A percentile compares a stretch with the other conserved stretches of the same genome.
phyloP scores from a whole-genome alignment of 805 yeast species.

The Komagataella phaffii region DNA sequence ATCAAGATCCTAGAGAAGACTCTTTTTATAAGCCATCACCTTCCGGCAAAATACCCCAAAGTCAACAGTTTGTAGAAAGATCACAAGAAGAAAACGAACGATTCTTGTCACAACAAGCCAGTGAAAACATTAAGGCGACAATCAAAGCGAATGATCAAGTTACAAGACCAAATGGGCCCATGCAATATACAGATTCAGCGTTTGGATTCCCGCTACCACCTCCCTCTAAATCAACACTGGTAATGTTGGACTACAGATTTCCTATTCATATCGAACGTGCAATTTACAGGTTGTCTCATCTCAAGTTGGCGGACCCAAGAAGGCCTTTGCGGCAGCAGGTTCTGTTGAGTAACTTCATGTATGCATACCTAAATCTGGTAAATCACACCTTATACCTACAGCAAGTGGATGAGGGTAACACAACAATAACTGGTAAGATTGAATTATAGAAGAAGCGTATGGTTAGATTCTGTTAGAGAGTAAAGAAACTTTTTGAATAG shows the following conservation, averaged over 20 bases:
- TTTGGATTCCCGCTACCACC: slow-evolving; percentile 84
- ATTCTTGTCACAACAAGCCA: background rate
- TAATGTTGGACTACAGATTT: slow-evolving; percentile 75
- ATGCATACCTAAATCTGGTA: slow-evolving; percentile 86
- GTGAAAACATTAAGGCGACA: slow-evolving; percentile 10
- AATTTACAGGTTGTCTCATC: slow-evolving; percentile 80
- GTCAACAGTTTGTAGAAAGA: background rate
- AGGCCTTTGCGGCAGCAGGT: slow-evolving; percentile 90
- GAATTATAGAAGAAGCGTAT: slow-evolving; percentile 6
- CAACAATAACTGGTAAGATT: background rate
- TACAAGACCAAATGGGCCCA: slow-evolving; percentile 39
- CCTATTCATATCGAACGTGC: slow-evolving; percentile 96
- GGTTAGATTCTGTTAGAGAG: slow-evolving; percentile 12
- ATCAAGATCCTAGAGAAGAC: background rate
- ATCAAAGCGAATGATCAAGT: slow-evolving; percentile 18
- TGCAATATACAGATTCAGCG: slow-evolving; percentile 62
- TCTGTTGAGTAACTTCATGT: slow-evolving; percentile 89
- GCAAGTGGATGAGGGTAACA: slow-evolving; percentile 24
- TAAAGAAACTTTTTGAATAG: slow-evolving; percentile 20
- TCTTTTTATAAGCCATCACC: background rate
- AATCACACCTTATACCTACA: slow-evolving; percentile 80
- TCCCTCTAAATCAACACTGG: slow-evolving; percentile 58
- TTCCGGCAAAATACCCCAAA: slow-evolving; percentile 5
- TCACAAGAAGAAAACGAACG: background rate
- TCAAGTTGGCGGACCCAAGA: slow-evolving; percentile 89